A percentile compares a stretch with the other conserved stretches of the same genome.
These are phyloP conservation scores for Leucoagaricus sp. DNA, from an alignment of 1,284 basidiomycete species.

Conservation along the genomic window DNA sequence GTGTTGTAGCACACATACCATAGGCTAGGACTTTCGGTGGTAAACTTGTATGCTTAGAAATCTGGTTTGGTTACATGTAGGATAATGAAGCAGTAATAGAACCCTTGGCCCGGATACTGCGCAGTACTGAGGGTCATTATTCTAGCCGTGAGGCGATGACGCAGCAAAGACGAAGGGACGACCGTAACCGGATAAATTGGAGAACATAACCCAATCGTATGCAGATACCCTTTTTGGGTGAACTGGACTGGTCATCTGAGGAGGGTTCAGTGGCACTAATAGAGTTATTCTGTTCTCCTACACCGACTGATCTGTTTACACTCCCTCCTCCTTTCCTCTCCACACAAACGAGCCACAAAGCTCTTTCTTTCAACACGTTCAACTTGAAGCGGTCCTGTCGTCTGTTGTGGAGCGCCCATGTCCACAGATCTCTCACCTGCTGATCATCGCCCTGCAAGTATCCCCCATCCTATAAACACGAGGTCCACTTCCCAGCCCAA, in stretches of 20 bases:
- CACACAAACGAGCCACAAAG: not conserved
- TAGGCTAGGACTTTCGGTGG: no score
- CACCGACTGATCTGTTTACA: not conserved
- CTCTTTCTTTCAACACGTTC: not conserved
- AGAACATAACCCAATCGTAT: not conserved
- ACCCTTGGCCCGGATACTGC: not conserved
- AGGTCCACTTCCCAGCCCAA: conserved; percentile 65
- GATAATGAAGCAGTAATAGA: not conserved
- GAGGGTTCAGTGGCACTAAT: not conserved
- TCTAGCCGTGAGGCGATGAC: not conserved
- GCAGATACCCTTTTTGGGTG: not conserved
- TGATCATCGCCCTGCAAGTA: conserved; percentile 22
- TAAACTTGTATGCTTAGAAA: not conserved
- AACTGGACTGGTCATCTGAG: conserved; percentile 4
- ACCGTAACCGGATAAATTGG: not conserved
- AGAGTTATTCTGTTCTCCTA: not conserved
- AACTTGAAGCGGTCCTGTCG: no score
- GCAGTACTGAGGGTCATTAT: no score
- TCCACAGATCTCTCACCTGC: conserved; percentile 9
- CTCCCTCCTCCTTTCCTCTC: not conserved
- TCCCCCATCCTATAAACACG: conserved; percentile 37
- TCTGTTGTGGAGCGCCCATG: not conserved
- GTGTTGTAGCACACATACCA: no score
- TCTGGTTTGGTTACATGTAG: not conserved
- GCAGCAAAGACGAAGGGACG: not conserved